Conservation (phyloP, 495 filamentous ascomycete genomes). For the Penicillium coprophilum region DNA sequence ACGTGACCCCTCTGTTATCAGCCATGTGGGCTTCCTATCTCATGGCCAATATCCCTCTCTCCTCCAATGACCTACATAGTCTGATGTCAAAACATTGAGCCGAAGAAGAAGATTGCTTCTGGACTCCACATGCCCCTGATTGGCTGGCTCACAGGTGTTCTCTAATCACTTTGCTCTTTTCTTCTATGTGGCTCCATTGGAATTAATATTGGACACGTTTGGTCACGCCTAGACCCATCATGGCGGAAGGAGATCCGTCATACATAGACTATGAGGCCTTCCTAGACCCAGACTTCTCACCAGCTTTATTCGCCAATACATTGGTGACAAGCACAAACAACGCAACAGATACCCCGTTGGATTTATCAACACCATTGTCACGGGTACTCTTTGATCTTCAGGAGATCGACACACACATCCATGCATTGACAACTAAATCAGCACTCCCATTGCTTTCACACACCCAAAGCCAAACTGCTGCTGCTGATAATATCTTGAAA, state of each 20-base stretch:
- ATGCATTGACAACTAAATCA: slow-evolving; percentile 79
- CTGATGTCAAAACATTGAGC: slow-evolving; percentile 4
- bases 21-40: slow-evolving; percentile 21
- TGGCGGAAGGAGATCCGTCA: slow-evolving; percentile 57
- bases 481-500: slow-evolving; percentile 64
- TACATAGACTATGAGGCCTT: slow-evolving; percentile 98
- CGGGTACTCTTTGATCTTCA: slow-evolving; percentile 95
- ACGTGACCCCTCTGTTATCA: slow-evolving; percentile 8
- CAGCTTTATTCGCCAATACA: slow-evolving; percentile 79
- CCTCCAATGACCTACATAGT: not conserved
- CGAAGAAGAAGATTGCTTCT: not conserved
- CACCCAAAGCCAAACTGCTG: slow-evolving; percentile 67
- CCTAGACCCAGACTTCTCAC: slow-evolving; percentile 77
- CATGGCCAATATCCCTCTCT: slow-evolving; percentile 10
- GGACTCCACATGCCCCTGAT: not conserved
- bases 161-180: not conserved
- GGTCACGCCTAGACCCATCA: slow-evolving; percentile 13
- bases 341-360: slow-evolving; percentile 81
- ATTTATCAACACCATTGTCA: slow-evolving; percentile 90
- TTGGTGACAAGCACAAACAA: slow-evolving; percentile 90
- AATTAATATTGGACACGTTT: not conserved
- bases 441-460: slow-evolving; percentile 80
- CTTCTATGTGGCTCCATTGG: slow-evolving; percentile 6
- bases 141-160: not conserved
- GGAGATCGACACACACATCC: slow-evolving; percentile 94